Conservation (phyloP, 257 asterid genomes). For the Gynochthodes officinalis region DNA sequence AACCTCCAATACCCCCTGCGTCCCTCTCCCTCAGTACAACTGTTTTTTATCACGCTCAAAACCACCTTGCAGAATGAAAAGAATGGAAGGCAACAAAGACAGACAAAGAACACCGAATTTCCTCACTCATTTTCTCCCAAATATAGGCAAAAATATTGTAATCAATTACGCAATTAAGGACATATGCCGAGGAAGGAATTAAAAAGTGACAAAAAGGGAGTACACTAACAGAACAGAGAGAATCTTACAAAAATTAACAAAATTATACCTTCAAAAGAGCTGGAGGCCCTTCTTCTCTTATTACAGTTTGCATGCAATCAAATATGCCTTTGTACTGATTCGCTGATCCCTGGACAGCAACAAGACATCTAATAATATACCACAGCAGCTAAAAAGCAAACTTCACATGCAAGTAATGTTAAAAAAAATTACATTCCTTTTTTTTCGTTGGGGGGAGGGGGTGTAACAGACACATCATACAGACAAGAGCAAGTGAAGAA, state of each 20-base stretch:
- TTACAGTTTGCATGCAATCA: slow-evolving; percentile 77
- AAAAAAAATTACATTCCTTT: neutral
- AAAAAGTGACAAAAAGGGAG: neutral
- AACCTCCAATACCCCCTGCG: neutral
- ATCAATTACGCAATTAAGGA: neutral
- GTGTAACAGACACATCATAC: neutral
- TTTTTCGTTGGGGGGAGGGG: no score
- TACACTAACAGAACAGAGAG: neutral
- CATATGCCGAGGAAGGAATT: neutral
- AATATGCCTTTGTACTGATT: slow-evolving; percentile 76
- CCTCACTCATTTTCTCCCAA: neutral
- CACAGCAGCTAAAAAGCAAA: slow-evolving; percentile 16
- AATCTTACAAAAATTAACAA: neutral
- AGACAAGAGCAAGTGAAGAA: slow-evolving; percentile 9
- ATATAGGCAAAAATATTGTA: neutral
- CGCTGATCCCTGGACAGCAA: slow-evolving; percentile 67
- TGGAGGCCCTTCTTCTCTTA: slow-evolving; percentile 74
- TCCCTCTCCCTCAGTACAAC: neutral
- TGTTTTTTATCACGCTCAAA: neutral
- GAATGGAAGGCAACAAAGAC: neutral
- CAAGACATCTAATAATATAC: slow-evolving; percentile 15
- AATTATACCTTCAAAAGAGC: slow-evolving; percentile 74
- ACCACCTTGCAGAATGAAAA: neutral
- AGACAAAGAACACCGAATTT: neutral
- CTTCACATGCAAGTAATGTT: slow-evolving; percentile 1